A percentile compares a stretch with the other conserved stretches of the same genome.
These are phyloP conservation scores for Pelargonium nanum DNA, from an alignment of 345 rosid species.

Conservation along the genomic window DNA sequence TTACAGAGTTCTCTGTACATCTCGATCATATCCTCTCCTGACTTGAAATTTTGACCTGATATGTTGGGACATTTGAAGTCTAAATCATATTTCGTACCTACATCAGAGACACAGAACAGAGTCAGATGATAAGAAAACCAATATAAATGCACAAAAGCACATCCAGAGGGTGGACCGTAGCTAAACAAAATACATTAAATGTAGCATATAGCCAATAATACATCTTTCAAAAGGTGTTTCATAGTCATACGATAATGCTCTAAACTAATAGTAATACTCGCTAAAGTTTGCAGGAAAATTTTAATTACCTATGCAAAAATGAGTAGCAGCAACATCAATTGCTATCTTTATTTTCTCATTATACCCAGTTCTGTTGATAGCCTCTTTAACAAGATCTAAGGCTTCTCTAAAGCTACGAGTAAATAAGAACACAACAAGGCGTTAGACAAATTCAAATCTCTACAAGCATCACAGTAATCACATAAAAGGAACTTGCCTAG, in stretches of 20 bases:
- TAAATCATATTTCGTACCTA: slow-evolving; percentile 91
- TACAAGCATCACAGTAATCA: not conserved
- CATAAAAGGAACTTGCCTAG: slow-evolving; percentile 31
- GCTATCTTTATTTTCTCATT: slow-evolving; percentile 82
- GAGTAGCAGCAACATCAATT: slow-evolving; percentile 77
- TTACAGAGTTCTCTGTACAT: slow-evolving; percentile 76
- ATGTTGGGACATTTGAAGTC: slow-evolving; percentile 60
- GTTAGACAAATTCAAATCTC: slow-evolving; percentile 5
- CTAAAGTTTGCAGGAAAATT: slow-evolving; percentile 9
- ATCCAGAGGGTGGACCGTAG: not conserved
- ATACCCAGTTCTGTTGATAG: slow-evolving; percentile 79
- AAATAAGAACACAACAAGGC: slow-evolving; percentile 7
- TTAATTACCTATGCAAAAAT: slow-evolving; percentile 70
- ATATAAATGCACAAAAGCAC: not conserved
- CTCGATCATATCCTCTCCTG: slow-evolving; percentile 89
- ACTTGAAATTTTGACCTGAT: slow-evolving; percentile 80
- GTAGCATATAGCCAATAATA: too few species aligned
- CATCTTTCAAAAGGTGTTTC: not conserved
- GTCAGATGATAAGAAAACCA: not conserved
- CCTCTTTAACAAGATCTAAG: slow-evolving; percentile 85
- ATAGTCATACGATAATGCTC: not conserved
- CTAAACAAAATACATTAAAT: too few species aligned
- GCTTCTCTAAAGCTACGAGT: slow-evolving; percentile 75
- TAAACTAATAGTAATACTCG: not conserved
- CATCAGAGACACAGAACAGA: slow-evolving; percentile 5